These are phyloP conservation scores for Salvia sclarea DNA, from an alignment of 305 asterid genomes.

Conservation along the genomic window DNA sequence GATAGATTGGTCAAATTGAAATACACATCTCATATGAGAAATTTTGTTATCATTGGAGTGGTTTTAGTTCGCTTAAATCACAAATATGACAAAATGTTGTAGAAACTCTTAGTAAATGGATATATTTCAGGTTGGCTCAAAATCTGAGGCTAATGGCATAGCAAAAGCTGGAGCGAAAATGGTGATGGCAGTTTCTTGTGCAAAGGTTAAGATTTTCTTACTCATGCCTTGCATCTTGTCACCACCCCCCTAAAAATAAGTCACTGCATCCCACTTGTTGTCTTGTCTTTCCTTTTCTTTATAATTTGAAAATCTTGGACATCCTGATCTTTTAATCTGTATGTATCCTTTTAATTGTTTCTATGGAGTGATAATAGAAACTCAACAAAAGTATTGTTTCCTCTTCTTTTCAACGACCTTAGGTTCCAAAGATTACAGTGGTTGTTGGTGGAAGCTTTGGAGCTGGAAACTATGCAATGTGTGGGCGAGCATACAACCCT, in stretches of 20 bases:
- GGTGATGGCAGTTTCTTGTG: conserved; percentile 99
- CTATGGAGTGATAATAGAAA: neutral
- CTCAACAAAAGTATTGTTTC: neutral
- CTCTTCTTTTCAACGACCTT: conserved; percentile 23
- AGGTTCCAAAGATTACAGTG: conserved; percentile 94
- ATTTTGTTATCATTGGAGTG: neutral
- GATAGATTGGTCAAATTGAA: neutral
- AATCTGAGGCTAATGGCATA: conserved; percentile 94
- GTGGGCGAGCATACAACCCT: conserved; percentile 98
- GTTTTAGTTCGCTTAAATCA: conserved; percentile 15
- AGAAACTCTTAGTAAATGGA: conserved; percentile 18
- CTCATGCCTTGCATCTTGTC: neutral
- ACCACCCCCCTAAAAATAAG: neutral
- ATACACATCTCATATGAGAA: neutral
- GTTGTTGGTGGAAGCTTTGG: conserved; percentile 97
- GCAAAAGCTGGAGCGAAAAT: conserved; percentile 99
- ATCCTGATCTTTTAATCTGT: neutral
- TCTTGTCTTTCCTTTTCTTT: neutral
- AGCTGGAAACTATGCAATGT: conserved; percentile 99
- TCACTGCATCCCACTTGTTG: neutral
- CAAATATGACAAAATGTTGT: neutral
- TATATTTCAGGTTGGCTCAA: conserved; percentile 83
- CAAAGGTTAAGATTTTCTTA: conserved; percentile 59
- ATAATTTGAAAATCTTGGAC: conserved; percentile 11
- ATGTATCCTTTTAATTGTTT: conserved; percentile 12